Percentiles rank a stretch among this genome's conserved stretches.
Conservation (phyloP, 768 basidiomycete genomes). For the Cantharellus cinnabarinus region DNA sequence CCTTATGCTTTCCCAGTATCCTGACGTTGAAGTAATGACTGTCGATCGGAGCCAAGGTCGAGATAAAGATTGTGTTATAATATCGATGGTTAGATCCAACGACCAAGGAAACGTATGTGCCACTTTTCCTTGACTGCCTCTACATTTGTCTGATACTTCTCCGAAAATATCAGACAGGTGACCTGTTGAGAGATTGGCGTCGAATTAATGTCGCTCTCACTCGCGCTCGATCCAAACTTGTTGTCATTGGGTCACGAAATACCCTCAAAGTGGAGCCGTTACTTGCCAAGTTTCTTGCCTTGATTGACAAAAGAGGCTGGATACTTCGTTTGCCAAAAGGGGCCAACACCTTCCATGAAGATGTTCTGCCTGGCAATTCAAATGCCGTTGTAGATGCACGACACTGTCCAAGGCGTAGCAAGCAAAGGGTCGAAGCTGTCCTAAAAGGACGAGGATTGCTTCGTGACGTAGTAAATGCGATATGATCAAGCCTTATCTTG, state of each 20-base stretch:
- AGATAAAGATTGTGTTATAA: slow-evolving; percentile 87
- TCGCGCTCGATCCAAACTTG: slow-evolving; percentile 71
- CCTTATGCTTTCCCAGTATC: slow-evolving; percentile 33
- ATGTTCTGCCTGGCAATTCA: too few species aligned
- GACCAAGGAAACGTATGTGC: slow-evolving; percentile 36
- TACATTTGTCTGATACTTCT: not conserved
- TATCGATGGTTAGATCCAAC: slow-evolving; percentile 85
- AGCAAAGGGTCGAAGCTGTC: not conserved
- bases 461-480: slow-evolving; percentile 1
- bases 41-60: slow-evolving; percentile 87
- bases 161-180: slow-evolving; percentile 43
- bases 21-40: slow-evolving; percentile 64
- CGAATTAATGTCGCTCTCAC: slow-evolving; percentile 95
- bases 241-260: slow-evolving; percentile 72
- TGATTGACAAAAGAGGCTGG: slow-evolving; percentile 62
- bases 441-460: slow-evolving; percentile 6
- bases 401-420: not conserved
- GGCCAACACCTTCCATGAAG: not conserved
- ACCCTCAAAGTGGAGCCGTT: slow-evolving; percentile 47
- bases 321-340: slow-evolving; percentile 27
- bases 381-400: not conserved
- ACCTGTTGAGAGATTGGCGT: slow-evolving; percentile 88
- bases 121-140: not conserved
- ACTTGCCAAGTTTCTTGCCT: slow-evolving; percentile 49
- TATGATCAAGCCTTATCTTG: too few species aligned